A percentile compares a stretch with the other conserved stretches of the same genome.
These are phyloP conservation scores for Schwanniomyces occidentalis DNA, from an alignment of 805 yeast genomes.

Conservation along the genomic window DNA sequence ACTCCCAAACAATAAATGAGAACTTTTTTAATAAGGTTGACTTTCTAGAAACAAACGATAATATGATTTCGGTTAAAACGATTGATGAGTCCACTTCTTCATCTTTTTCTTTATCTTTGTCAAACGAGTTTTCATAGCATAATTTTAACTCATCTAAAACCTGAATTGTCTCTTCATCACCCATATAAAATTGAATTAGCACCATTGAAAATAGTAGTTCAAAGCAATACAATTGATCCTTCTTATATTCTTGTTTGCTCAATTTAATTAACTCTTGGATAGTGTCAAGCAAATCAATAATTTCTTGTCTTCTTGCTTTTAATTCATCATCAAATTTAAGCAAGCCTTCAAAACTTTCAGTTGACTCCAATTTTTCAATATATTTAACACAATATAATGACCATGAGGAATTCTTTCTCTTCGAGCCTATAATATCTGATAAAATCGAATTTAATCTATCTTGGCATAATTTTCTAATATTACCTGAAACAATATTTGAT, in stretches of 20 bases:
- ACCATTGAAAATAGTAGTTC: conserved; percentile 78
- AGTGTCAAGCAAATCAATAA: conserved; percentile 45
- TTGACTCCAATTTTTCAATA: conserved; percentile 25
- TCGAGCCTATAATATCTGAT: conserved; percentile 51
- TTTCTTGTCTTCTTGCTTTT: conserved; percentile 44
- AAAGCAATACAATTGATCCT: conserved; percentile 57
- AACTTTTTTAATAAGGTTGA: conserved; percentile 38
- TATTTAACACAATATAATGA: conserved; percentile 52
- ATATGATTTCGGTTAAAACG: conserved; percentile 43
- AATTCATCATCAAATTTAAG: conserved; percentile 62
- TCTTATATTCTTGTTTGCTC: conserved; percentile 23
- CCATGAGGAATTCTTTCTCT: conserved; percentile 58
- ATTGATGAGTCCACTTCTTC: conserved; percentile 34
- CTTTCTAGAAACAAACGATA: conserved; percentile 45
- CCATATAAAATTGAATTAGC: conserved; percentile 72
- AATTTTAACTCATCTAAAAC: conserved; percentile 70
- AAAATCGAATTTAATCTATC: conserved; percentile 71
- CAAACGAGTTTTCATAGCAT: conserved; percentile 51
- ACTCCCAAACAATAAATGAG: conserved; percentile 42
- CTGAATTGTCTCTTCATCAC: conserved; percentile 73
- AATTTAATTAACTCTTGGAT: conserved; percentile 22
- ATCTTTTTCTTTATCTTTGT: conserved; percentile 18
- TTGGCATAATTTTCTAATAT: conserved; percentile 45
- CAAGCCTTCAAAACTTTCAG: conserved; percentile 18
- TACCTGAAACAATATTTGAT: conserved; percentile 23